Base-by-base conservation (phyloP, 1,139 yeast genomes). In the Pichia sp. region DNA sequence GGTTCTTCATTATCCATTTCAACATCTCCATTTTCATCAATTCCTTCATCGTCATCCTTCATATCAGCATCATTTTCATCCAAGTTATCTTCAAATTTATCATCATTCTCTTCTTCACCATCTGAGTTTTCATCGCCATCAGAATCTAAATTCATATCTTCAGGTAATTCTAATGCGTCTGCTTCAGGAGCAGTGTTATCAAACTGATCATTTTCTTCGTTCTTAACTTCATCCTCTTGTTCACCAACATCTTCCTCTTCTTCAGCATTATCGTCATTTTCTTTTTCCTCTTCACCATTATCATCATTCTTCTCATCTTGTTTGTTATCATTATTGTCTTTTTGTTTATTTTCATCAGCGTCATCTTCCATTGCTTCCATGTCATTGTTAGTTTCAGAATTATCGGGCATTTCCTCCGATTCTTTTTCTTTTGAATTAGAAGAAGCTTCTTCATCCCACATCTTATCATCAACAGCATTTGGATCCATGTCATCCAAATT, bases 401-500 rank as follows among this genome's bases (percentile, higher is more conserved):
- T 68, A 22, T 79, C 78, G 1, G 86, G 80, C 61, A 79, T 66
- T 42, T 76, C 69, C 27, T 84, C 88, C 16, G 87, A 74, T 36
- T 81, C 82, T 56, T 82, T 81, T 54, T 82, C 87, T 55, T 82
- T 80, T 32, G 74, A 72, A 42, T 79, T 78, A 11, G 84, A 89
- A 42, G 79, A 74, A 13, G 84, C 84, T 60, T 89, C 88, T 56
- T 88, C 97, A 56, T 91, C 94, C 98, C 98, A 91, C 96, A 91
- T 86, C 66, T 91, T 91, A 54, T 93, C 98, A 61, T 93, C 98
- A 38, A 91, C 78, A 6, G 95, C 95, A 62, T 89, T 86, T 2
- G 96, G 96, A 69, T 91, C 97, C 46, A 84, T 69, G 43, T 87
- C 93, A 59, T 88, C 95, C 31, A 89, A 69, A 54, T 88, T 87